phyloP scores from a whole-genome alignment of 129 eudicot species.

The Solidago caesia region DNA sequence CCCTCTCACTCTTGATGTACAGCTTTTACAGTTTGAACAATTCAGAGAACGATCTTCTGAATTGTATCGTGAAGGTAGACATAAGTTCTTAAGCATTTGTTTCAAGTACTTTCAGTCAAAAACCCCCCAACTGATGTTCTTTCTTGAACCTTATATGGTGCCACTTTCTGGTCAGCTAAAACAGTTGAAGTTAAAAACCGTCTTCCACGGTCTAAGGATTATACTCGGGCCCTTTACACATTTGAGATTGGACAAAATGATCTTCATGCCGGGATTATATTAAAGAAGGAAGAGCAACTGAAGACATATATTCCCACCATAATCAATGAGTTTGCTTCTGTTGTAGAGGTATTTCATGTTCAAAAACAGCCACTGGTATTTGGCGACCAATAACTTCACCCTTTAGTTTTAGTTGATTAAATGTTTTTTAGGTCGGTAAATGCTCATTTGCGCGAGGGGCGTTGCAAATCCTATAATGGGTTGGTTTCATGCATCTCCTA shows the following conservation, averaged over 20 bases:
- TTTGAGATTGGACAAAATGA: slow-evolving; percentile 67
- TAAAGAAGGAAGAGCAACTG: slow-evolving; percentile 44
- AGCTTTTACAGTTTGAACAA: slow-evolving; percentile 48
- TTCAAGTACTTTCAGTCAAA: background rate
- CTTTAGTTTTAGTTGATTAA: too few species aligned
- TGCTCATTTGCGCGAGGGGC: too few species aligned
- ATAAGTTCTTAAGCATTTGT: background rate
- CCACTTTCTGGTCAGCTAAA: slow-evolving; percentile 22
- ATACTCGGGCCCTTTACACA: slow-evolving; percentile 43
- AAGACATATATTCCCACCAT: background rate
- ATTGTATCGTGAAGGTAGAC: slow-evolving; percentile 40
- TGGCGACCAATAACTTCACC: too few species aligned
- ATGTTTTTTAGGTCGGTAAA: too few species aligned
- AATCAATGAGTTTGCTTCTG: background rate
- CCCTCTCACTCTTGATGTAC: slow-evolving; percentile 53
- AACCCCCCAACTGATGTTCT: slow-evolving; percentile 19
- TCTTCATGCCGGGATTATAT: slow-evolving; percentile 47
- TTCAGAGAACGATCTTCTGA: slow-evolving; percentile 39
- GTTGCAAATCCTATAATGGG: too few species aligned
- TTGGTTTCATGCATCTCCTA: too few species aligned
- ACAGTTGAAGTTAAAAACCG: slow-evolving; percentile 22
- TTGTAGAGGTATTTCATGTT: background rate
- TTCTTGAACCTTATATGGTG: slow-evolving; percentile 1
- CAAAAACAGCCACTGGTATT: too few species aligned
- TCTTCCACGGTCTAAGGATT: slow-evolving; percentile 46